Evolutionary conservation across 2,329 filamentous ascomycete species (phyloP).

Genomic region (Aspergillus tanneri): DNA sequence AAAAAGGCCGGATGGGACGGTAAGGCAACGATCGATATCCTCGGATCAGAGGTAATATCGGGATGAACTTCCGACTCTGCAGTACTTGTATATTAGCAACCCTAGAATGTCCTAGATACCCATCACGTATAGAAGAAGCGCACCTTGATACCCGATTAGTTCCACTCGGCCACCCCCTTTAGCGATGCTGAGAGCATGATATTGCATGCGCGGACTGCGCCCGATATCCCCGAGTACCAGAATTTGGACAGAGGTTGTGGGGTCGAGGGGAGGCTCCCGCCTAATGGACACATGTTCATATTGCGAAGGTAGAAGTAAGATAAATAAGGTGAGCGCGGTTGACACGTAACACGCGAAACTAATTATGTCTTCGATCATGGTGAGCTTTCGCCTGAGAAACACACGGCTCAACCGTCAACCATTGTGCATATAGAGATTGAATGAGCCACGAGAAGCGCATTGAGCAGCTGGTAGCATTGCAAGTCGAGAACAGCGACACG

Average conservation of each 20-base stretch:
- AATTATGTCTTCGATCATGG: constrained; percentile 38
- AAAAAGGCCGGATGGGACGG: constrained; percentile 65
- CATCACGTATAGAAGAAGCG: no score
- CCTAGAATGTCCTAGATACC: background rate
- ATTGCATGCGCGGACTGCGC: constrained; percentile 95
- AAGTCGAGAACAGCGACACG: background rate
- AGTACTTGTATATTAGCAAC: constrained; percentile 6
- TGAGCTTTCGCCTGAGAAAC: background rate
- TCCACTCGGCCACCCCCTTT: constrained; percentile 77
- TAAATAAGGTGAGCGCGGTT: constrained; percentile 50
- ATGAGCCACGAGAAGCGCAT: background rate
- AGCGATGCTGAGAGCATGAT: constrained; percentile 90
- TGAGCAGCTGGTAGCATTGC: background rate
- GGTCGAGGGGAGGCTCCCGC: constrained; percentile 22
- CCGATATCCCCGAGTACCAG: constrained; percentile 94
- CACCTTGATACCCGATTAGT: constrained; percentile 84
- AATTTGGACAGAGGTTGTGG: constrained; percentile 65
- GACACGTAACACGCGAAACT: constrained; percentile 46
- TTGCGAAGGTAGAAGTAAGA: constrained; percentile 54
- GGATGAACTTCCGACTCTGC: constrained; percentile 78
- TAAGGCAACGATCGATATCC: constrained; percentile 71
- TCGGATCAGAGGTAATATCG: constrained; percentile 66
- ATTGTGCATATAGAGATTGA: background rate
- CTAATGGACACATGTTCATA: constrained; percentile 45
- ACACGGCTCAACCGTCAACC: background rate